These are phyloP conservation scores for Oryza brachyantha DNA, from an alignment of 176 grass and related monocot species.

Conservation along the genomic window DNA sequence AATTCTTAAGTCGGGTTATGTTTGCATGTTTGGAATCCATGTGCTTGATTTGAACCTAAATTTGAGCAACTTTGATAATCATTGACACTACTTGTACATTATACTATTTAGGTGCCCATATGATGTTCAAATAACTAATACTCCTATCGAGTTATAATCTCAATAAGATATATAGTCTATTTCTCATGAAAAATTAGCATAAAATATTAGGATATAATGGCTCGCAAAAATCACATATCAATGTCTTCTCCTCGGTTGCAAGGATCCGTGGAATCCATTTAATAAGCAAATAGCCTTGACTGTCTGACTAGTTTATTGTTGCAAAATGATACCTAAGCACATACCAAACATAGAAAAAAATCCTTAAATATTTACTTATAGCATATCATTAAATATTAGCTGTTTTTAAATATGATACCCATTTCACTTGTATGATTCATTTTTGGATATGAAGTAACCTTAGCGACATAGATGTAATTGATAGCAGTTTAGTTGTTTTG, in stretches of 20 bases:
- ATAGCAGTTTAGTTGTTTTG: not conserved
- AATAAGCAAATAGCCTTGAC: not conserved
- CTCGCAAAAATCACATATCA: no score
- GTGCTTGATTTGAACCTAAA: not conserved
- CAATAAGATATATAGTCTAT: no score
- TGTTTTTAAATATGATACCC: slow-evolving; percentile 1
- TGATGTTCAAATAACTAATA: no score
- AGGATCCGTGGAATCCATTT: not conserved
- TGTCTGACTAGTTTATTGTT: not conserved
- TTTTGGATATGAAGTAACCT: not conserved
- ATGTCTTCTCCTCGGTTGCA: not conserved
- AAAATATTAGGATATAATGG: no score
- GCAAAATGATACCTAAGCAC: not conserved
- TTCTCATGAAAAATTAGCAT: no score
- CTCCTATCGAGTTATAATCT: no score
- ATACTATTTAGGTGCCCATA: not conserved
- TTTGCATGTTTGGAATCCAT: not conserved
- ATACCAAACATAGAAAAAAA: not conserved
- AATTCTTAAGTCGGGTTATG: not conserved
- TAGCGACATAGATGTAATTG: not conserved
- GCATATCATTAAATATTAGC: not conserved
- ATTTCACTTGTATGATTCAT: not conserved
- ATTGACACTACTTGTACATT: slow-evolving; percentile 4
- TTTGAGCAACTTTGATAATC: not conserved
- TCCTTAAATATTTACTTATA: not conserved